A percentile compares a stretch with the other conserved stretches of the same genome.
Evolutionary conservation across 108 stramenopile species (phyloP).

Genomic region (Pseudonitzschia delicatissima): DNA sequence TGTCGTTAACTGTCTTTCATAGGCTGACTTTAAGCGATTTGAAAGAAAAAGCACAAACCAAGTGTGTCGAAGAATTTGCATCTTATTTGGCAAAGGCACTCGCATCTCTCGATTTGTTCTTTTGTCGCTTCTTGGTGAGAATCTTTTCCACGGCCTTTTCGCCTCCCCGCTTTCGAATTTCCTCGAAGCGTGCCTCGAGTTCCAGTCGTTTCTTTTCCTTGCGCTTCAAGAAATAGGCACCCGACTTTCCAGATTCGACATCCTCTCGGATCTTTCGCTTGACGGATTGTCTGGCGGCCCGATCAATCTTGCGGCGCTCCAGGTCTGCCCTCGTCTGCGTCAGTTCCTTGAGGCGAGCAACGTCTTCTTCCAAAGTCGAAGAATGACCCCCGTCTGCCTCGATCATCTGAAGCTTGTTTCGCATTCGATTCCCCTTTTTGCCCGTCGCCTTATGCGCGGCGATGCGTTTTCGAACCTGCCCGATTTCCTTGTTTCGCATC

Average conservation of each 20-base stretch:
- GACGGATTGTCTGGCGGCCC: slow-evolving; percentile 62
- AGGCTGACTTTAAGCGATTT: too few species aligned
- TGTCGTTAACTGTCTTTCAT: too few species aligned
- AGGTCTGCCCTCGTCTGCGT: slow-evolving; percentile 60
- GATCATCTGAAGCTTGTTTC: slow-evolving; percentile 55
- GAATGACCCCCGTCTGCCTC: slow-evolving; percentile 28
- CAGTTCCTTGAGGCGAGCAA: slow-evolving; percentile 58
- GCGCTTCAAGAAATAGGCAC: slow-evolving; percentile 70
- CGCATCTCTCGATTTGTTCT: slow-evolving; percentile 72
- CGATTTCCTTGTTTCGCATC: slow-evolving; percentile 76
- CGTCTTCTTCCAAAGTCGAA: slow-evolving; percentile 49
- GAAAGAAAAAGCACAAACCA: too few species aligned
- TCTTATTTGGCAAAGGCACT: slow-evolving; percentile 46
- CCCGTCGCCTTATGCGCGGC: slow-evolving; percentile 65
- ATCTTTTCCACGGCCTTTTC: slow-evolving; percentile 79
- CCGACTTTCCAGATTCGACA: slow-evolving; percentile 53
- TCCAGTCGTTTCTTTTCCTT: slow-evolving; percentile 66
- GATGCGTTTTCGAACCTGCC: slow-evolving; percentile 48
- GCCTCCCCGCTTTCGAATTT: slow-evolving; percentile 71
- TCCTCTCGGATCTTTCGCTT: slow-evolving; percentile 69
- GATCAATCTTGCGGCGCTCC: slow-evolving; percentile 54
- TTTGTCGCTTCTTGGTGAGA: slow-evolving; percentile 75
- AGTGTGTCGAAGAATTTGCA: too few species aligned
- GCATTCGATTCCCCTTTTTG: slow-evolving; percentile 65
- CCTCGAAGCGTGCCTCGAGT: slow-evolving; percentile 84